Evolutionary conservation across 164 flowering plant species (phyloP), one percentile per base, ranked within the genome.

Genomic region (Liriodendron chinense): DNA sequence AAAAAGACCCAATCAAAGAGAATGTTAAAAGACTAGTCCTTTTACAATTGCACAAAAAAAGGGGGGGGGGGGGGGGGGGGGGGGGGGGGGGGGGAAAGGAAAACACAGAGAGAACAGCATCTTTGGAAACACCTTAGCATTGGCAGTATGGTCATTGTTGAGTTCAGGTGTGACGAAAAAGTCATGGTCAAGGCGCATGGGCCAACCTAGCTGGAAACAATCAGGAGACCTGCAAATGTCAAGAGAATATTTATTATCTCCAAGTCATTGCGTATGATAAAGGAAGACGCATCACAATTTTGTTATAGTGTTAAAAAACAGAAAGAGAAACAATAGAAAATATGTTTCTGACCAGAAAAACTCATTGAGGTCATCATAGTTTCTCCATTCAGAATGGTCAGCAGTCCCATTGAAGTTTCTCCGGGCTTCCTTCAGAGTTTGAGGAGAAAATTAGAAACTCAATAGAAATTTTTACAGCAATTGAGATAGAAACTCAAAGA

Each of bases 301-400:
- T 53, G 59, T 12, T 65, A 64, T 0, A 18, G 64, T 61, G 22
- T 71, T 71, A 12, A 75, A 16, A 77, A 14, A n/a, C 12, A 65
- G 65, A 65, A 12, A 18, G n/a, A 25, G n/a, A 21, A 43, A 21
- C 61, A 49, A 57, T 56, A 25, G n/a, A 26, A 43, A 21, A 62
- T 34, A 59, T 63, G 0, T 25, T 65, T 47, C 85, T 76, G 25
- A 96, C 99, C 99, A 96, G 89, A 96, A 96, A 78, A 69, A 96
- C 86, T 96, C 98, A 74, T 96, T 96, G 78, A 96, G 80, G 79
- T 96, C 99, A 78, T 96, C 99, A 70, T 96, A 96, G 82, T 96
- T 96, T 84, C 99, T 91, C 99, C 99, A 96, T 68, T 84, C 80
- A 34, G 97, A 91, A 86, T 96, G 91, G 69, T 91, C 92, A 80